Percentiles rank a stretch among this genome's conserved stretches.
Conservation (phyloP, 768 basidiomycete genomes). For the Termitomyces sp. region DNA sequence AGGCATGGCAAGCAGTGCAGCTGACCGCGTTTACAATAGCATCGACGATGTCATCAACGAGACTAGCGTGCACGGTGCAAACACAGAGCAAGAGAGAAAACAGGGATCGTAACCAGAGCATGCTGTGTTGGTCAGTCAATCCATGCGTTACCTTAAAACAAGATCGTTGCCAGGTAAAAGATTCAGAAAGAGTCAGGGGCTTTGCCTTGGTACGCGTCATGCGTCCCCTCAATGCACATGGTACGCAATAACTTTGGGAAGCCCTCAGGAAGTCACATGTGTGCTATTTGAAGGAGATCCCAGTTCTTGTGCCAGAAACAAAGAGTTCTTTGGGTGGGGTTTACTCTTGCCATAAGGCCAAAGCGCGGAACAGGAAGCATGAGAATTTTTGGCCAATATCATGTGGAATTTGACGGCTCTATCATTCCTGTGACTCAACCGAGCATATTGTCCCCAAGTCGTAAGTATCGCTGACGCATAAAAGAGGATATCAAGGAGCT, state of each 20-base stretch:
- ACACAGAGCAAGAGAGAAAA: constrained; percentile 13
- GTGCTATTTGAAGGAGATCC: not conserved
- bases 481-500: too few relatives aligned
- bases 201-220: not conserved
- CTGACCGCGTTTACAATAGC: constrained; percentile 42
- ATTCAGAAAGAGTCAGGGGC: too few relatives aligned
- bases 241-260: not conserved
- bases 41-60: constrained; percentile 37
- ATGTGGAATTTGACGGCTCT: not conserved
- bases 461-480: too few relatives aligned
- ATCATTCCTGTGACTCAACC: not conserved
- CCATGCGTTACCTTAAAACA: not conserved
- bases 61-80: constrained; percentile 21
- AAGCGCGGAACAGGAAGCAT: not conserved
- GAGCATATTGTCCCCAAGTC: too few relatives aligned
- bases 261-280: not conserved
- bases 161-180: too few relatives aligned
- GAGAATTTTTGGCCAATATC: not conserved
- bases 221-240: not conserved
- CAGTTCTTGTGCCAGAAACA: not conserved
- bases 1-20: constrained; percentile 49
- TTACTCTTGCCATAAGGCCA: not conserved
- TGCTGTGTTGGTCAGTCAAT: not conserved
- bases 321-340: not conserved
- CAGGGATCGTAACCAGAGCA: constrained; percentile 9